Conservation (phyloP, 1,139 yeast genomes). For the Yamadazyma aaseri region DNA sequence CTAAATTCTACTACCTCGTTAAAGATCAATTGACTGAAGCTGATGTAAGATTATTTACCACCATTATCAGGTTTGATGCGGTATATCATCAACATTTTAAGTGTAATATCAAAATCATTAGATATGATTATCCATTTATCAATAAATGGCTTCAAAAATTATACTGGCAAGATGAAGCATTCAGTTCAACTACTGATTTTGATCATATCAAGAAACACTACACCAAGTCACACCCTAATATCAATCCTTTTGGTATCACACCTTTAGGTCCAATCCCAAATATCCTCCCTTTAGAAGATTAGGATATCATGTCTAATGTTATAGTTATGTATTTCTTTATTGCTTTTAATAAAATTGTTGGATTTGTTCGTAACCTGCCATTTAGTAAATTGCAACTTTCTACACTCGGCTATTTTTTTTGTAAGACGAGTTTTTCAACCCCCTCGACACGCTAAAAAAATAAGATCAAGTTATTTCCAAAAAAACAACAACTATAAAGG, state of each 20-base stretch:
- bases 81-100: slow-evolving; percentile 94
- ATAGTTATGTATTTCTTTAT: neutral
- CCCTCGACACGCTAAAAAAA: slow-evolving; percentile 6
- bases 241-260: slow-evolving; percentile 82
- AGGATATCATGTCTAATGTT: too few species aligned
- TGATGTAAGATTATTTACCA: slow-evolving; percentile 73
- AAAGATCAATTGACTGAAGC: slow-evolving; percentile 83
- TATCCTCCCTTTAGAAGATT: slow-evolving; percentile 31
- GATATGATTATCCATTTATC: slow-evolving; percentile 75
- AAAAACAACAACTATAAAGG: neutral
- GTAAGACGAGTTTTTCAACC: slow-evolving; percentile 3
- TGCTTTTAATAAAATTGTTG: too few species aligned
- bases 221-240: slow-evolving; percentile 74
- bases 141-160: slow-evolving; percentile 79
- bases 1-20: slow-evolving; percentile 46
- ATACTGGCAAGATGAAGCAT: slow-evolving; percentile 82
- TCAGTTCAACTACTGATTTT: slow-evolving; percentile 77
- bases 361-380: neutral
- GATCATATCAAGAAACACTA: slow-evolving; percentile 90
- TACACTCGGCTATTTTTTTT: slow-evolving; percentile 4
- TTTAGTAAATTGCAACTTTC: neutral
- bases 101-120: slow-evolving; percentile 80
- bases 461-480: neutral
- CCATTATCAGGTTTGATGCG: slow-evolving; percentile 85
- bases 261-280: slow-evolving; percentile 89